Percentiles rank a stretch among this genome's conserved stretches.
Evolutionary conservation across 202 grass and related monocot genomes (phyloP).

Genomic region (Setaria viridis): DNA sequence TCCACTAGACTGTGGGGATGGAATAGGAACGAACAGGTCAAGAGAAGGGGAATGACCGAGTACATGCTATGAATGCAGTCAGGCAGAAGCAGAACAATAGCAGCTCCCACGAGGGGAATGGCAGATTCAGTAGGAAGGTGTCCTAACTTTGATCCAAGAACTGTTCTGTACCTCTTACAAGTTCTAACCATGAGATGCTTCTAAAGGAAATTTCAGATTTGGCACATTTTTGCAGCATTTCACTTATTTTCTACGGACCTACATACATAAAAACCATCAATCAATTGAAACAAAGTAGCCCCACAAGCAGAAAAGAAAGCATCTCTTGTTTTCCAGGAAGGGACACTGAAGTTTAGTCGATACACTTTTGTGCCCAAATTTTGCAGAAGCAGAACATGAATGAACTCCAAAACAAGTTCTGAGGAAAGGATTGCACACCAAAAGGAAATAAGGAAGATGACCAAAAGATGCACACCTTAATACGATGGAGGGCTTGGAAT

Average conservation of each 20-base stretch:
- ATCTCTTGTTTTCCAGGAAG: neutral
- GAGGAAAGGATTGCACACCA: conserved; percentile 24
- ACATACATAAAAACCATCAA: conserved; percentile 5
- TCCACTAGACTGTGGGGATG: neutral
- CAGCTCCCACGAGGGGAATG: neutral
- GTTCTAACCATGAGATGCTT: conserved; percentile 13
- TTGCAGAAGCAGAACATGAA: conserved; percentile 30
- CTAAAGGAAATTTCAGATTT: neutral
- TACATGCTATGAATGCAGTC: conserved; percentile 7
- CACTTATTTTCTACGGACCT: neutral
- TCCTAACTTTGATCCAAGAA: conserved; percentile 8
- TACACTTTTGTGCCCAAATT: neutral
- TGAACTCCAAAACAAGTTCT: neutral
- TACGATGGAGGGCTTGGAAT: neutral
- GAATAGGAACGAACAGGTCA: neutral
- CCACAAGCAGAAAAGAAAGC: neutral
- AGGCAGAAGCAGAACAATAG: conserved; percentile 3
- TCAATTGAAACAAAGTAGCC: neutral
- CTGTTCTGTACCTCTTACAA: neutral
- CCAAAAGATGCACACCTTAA: conserved; percentile 44
- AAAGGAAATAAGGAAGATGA: neutral
- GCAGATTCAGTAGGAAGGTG: neutral
- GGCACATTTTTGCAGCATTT: conserved; percentile 20
- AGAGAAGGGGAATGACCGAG: neutral
- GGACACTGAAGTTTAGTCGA: neutral